Percentiles rank a stretch among this genome's conserved stretches.
phyloP scores from a whole-genome alignment of 768 basidiomycete species.

The Heimioporus sp. region DNA sequence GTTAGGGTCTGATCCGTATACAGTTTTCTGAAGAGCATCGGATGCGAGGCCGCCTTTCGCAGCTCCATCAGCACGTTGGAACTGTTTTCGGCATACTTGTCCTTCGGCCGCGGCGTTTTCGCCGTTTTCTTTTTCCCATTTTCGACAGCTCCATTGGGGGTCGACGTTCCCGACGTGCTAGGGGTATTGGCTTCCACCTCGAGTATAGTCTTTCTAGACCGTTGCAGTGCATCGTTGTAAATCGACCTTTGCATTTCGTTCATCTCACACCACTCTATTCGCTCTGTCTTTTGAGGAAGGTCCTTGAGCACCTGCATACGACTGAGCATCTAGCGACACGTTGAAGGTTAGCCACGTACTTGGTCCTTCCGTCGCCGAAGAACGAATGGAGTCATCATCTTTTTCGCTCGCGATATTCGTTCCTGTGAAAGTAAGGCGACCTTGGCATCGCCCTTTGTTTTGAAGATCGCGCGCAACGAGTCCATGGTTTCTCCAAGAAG shows the following conservation, averaged over 20 bases:
- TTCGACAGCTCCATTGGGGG: constrained; percentile 26
- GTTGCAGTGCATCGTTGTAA: constrained; percentile 81
- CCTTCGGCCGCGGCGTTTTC: constrained; percentile 47
- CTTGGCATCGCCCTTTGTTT: constrained; percentile 90
- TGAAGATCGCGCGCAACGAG: constrained; percentile 91
- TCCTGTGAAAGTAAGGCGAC: constrained; percentile 87
- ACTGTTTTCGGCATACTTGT: constrained; percentile 79
- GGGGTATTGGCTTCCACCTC: constrained; percentile 37
- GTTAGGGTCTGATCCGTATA: constrained; percentile 78
- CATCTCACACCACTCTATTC: constrained; percentile 95
- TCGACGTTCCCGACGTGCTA: constrained; percentile 31
- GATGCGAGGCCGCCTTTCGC: constrained; percentile 94
- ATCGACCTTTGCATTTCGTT: constrained; percentile 77
- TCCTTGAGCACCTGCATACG: constrained; percentile 77
- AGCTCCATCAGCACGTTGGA: constrained; percentile 97
- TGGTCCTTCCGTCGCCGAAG: constrained; percentile 96
- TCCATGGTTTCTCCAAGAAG: constrained; percentile 79
- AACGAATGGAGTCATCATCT: constrained; percentile 99
- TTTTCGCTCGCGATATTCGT: constrained; percentile 92
- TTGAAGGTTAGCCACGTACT: constrained; percentile 37
- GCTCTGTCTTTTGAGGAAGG: constrained; percentile 88
- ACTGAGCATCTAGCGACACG: constrained; percentile 1
- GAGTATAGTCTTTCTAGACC: constrained; percentile 78
- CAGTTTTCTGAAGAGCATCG: constrained; percentile 87
- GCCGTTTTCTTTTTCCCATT: constrained; percentile 30